Evolutionary conservation across 208 protist genomes (phyloP).

Genomic region (Spongospora subterranea): DNA sequence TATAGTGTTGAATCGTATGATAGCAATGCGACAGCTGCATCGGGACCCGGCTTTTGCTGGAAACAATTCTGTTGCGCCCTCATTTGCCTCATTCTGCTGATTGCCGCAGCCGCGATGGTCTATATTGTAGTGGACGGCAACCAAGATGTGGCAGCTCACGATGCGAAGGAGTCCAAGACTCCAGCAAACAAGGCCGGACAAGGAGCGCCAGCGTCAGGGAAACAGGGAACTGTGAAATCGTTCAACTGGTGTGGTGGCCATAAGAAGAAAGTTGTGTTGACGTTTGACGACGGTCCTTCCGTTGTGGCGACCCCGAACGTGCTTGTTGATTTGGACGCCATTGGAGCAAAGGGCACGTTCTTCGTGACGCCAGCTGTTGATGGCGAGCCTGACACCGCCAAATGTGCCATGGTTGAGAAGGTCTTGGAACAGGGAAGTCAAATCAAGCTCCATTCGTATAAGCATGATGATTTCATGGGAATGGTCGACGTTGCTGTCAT

Average conservation of each 20-base stretch:
- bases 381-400: constrained; percentile 29
- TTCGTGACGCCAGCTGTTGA: constrained; percentile 35
- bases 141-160: not conserved
- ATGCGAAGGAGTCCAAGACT: not conserved
- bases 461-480: constrained; percentile 39
- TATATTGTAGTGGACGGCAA: constrained; percentile 26
- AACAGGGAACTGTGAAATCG: constrained; percentile 38
- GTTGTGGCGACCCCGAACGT: constrained; percentile 3
- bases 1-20: not conserved
- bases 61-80: constrained; percentile 53
- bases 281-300: constrained; percentile 51
- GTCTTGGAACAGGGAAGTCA: not conserved
- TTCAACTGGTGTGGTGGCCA: constrained; percentile 45
- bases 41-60: constrained; percentile 30
- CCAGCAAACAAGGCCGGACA: not conserved
- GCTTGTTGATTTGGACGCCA: not conserved
- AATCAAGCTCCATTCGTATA: constrained; percentile 9
- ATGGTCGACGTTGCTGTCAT: constrained; percentile 2
- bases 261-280: constrained; percentile 5
- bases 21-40: not conserved
- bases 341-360: not conserved
- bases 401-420: constrained; percentile 27
- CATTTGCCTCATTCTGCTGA: constrained; percentile 7
- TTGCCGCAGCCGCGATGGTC: constrained; percentile 31
- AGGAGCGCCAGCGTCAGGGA: not conserved